Conservation (phyloP, 2,329 filamentous ascomycete genomes). For the Microsporum canis region DNA sequence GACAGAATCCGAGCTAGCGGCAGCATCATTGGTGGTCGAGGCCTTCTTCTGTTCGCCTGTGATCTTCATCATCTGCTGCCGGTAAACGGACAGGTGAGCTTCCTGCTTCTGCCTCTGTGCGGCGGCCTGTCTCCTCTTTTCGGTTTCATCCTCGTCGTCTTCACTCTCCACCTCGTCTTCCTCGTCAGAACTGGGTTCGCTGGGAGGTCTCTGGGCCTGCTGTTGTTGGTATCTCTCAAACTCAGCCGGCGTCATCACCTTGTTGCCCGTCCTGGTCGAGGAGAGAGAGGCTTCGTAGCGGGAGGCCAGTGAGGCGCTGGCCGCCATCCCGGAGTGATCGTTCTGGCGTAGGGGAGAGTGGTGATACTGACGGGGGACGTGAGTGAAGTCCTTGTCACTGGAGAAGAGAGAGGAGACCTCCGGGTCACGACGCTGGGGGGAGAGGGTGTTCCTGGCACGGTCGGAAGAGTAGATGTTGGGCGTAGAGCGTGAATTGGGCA, state of each 20-base stretch:
- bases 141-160: conserved; percentile 67
- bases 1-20: conserved; percentile 29
- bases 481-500: not conserved
- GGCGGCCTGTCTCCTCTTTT: conserved; percentile 60
- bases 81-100: conserved; percentile 77
- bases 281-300: conserved; percentile 33
- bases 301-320: conserved; percentile 36
- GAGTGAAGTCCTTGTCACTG: conserved; percentile 12
- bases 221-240: conserved; percentile 68
- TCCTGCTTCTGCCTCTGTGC: conserved; percentile 79
- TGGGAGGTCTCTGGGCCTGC: conserved; percentile 51
- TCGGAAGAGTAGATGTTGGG: conserved; percentile 6
- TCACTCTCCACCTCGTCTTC: conserved; percentile 49
- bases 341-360: not conserved
- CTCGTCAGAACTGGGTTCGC: conserved; percentile 38
- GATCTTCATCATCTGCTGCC: conserved; percentile 94
- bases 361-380: conserved; percentile 8
- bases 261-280: conserved; percentile 41
- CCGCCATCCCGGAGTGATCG: conserved; percentile 22
- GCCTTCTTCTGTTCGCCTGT: conserved; percentile 53
- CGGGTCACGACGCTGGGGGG: not conserved
- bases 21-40: conserved; percentile 39
- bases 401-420: conserved; percentile 11
- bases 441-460: not conserved
- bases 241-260: conserved; percentile 81